Base-by-base conservation (phyloP, 1,139 yeast species). In the Pichia kudriavzevii region DNA sequence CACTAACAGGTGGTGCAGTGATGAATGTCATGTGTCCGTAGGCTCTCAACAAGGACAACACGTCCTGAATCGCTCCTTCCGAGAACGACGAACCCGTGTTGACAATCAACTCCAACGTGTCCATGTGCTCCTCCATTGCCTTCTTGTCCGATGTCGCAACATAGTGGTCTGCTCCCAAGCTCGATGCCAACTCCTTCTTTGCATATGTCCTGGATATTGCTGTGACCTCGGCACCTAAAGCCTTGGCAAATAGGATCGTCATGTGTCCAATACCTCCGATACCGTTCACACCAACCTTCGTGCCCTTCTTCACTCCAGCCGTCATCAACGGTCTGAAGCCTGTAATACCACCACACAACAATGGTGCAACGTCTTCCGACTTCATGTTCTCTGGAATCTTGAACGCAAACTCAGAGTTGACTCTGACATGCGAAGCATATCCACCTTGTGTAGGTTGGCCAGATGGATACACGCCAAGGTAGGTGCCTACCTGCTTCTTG, bases 271-370 rank as follows among this genome's bases (percentile, higher is more conserved):
- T 59, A 36, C 79, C 79, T 49, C 79, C 79, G 43, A 73, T 63
- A 47, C 79, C 78, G 42, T 65, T 55, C 42, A 73, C 60, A 40
- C 72, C 78, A 32, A 73, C 75, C 33, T 58, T 63, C 35, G 57
- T 57, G 31, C 68, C 64, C 22, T 47, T 43, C 12, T 35, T 46
- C 26, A 47, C 49, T 30, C 70, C 74, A 34, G 63, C 64, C 23
- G 64, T 64, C 38, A 44, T 55, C 43, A 75, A 52, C 24, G 83
- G 83, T 16, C 72, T 62, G 51, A 60, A 75, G 3, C 67, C 75
- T 18, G 83, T 77, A 44, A 74, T 62, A 39, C 83, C 83, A 38
- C 76, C 82, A 59, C 83, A 76, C 61, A 76, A 58, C 48, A 76
- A 61, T 14, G 82, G 81, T 22, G 79, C 80, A 31, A 75, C 81